Conservation (phyloP, 495 filamentous ascomycete species). For the Chaetomium cochliodes region DNA sequence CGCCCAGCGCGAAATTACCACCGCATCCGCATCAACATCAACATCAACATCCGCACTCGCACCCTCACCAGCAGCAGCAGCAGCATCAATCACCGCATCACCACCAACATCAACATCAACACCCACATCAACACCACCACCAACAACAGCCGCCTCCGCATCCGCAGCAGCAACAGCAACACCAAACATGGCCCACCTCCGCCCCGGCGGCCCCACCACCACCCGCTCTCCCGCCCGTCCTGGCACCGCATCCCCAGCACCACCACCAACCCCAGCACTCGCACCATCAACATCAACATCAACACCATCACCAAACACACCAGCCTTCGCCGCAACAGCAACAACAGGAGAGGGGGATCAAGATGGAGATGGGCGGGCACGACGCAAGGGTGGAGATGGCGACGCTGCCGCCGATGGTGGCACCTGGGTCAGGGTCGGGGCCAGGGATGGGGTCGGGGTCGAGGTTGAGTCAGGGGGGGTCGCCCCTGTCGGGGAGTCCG, state of each 20-base stretch:
- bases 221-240: conserved; percentile 1
- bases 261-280: conserved; percentile 30
- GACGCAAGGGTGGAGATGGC: conserved; percentile 20
- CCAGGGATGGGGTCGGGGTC: not conserved
- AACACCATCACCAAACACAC: conserved; percentile 18
- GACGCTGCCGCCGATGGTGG: conserved; percentile 12
- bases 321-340: conserved; percentile 20
- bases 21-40: not conserved
- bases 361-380: conserved; percentile 40
- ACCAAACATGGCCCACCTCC: conserved; percentile 14
- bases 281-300: conserved; percentile 20
- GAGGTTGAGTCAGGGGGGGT: too few species aligned
- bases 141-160: conserved; percentile 3
- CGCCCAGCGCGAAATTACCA: conserved; percentile 3
- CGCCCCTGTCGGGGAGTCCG: conserved; percentile 28
- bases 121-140: conserved; percentile 9
- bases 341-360: conserved; percentile 22
- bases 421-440: conserved; percentile 1
- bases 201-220: conserved; percentile 6
- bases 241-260: conserved; percentile 19
- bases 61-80: not conserved
- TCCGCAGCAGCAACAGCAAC: not conserved
- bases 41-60: conserved; percentile 5
- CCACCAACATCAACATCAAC: conserved; percentile 4
- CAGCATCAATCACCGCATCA: conserved; percentile 24